Conservation (phyloP, 2,329 filamentous ascomycete genomes). For the Emergomyces africanus region DNA sequence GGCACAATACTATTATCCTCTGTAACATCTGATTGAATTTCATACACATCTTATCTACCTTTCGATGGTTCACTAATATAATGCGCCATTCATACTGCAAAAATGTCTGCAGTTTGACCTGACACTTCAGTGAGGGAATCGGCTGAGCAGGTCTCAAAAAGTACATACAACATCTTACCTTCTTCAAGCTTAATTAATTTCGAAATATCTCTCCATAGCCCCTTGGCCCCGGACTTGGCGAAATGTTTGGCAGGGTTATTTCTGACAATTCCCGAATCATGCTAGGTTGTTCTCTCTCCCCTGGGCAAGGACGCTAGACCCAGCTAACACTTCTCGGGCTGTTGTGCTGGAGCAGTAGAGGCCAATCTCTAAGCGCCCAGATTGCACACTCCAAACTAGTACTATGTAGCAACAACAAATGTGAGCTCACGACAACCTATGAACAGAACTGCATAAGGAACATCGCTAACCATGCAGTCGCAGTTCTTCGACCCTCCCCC, state of each 20-base stretch:
- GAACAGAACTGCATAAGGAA: neutral
- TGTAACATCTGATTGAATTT: neutral
- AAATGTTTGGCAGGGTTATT: neutral
- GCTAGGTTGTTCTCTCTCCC: neutral
- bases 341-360: neutral
- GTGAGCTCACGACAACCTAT: neutral
- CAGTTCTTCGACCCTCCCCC: neutral
- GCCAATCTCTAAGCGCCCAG: slow-evolving; percentile 15
- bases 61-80: neutral
- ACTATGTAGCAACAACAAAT: neutral
- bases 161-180: no score
- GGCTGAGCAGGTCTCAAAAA: no score
- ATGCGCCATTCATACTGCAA: neutral
- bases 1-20: neutral
- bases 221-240: neutral
- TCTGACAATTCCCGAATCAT: neutral
- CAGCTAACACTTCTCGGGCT: neutral
- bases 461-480: neutral
- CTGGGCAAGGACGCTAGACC: neutral
- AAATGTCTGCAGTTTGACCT: neutral
- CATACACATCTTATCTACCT: neutral
- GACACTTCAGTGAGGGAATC: neutral
- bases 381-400: slow-evolving; percentile 4
- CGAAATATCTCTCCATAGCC: neutral
- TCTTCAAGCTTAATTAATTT: neutral